Evolutionary conservation across 2,329 filamentous ascomycete species (phyloP).

Genomic region (Cadophora gregata): DNA sequence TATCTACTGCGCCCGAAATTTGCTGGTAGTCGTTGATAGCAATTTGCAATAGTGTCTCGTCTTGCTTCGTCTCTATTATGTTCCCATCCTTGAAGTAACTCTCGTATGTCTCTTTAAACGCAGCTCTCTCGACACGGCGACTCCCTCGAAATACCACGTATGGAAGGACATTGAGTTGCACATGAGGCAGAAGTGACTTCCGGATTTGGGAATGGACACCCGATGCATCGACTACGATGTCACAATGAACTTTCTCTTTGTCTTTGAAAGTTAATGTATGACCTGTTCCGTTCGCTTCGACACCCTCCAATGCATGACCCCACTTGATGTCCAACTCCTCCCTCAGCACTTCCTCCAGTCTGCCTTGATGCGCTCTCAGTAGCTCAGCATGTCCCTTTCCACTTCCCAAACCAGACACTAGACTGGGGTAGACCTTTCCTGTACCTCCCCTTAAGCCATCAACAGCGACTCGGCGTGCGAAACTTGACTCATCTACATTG

Average conservation of each 20-base stretch:
- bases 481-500: constrained; percentile 20
- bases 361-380: constrained; percentile 28
- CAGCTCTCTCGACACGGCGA: constrained; percentile 4
- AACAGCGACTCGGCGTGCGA: constrained; percentile 24
- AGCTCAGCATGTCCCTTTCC: background rate
- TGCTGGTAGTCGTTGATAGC: constrained; percentile 22
- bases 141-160: constrained; percentile 28
- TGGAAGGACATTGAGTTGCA: constrained; percentile 22
- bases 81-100: background rate
- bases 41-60: constrained; percentile 22
- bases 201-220: constrained; percentile 27
- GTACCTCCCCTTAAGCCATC: constrained; percentile 15
- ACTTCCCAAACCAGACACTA: background rate
- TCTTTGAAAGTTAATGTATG: constrained; percentile 21
- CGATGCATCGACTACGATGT: constrained; percentile 21
- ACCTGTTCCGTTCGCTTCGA: background rate
- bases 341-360: constrained; percentile 26
- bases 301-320: constrained; percentile 17
- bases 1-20: constrained; percentile 5
- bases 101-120: constrained; percentile 21
- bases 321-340: constrained; percentile 28
- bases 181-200: constrained; percentile 15
- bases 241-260: constrained; percentile 11
- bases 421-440: background rate
- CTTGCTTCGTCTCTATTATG: constrained; percentile 20